Evolutionary conservation across 2,329 filamentous ascomycete species (phyloP).

Genomic region (Nigrospora osmanthi): DNA sequence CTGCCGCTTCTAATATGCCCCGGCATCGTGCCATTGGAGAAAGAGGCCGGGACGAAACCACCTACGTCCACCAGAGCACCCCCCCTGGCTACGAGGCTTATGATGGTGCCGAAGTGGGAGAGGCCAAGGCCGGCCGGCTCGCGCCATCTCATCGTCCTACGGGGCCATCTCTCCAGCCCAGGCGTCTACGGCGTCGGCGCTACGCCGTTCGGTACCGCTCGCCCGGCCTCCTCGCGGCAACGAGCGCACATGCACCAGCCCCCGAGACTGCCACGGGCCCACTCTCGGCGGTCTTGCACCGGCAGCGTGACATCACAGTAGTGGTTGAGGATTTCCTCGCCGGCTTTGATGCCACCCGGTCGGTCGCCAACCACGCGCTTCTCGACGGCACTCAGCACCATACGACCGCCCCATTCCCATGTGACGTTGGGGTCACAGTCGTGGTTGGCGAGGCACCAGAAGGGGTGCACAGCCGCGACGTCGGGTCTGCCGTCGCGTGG

Average conservation of each 20-base stretch:
- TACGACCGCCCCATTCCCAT: slow-evolving; percentile 85
- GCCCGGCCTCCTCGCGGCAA: slow-evolving; percentile 63
- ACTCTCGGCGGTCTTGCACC: slow-evolving; percentile 77
- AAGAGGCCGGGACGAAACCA: neutral
- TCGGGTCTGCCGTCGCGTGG: slow-evolving; percentile 75
- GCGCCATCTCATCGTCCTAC: no score
- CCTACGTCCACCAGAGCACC: neutral
- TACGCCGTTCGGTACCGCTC: neutral
- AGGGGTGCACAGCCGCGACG: slow-evolving; percentile 84
- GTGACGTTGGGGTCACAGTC: slow-evolving; percentile 90
- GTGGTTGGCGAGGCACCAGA: slow-evolving; percentile 96
- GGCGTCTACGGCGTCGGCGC: neutral
- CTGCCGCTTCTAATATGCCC: neutral
- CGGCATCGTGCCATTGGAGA: neutral
- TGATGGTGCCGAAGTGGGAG: no score
- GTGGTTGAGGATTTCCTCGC: slow-evolving; percentile 84
- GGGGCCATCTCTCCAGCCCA: no score
- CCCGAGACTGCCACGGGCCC: slow-evolving; percentile 80
- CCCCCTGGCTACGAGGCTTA: no score
- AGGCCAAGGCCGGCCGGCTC: no score
- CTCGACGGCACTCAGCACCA: slow-evolving; percentile 60
- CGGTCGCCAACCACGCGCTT: slow-evolving; percentile 43
- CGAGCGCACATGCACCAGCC: slow-evolving; percentile 82
- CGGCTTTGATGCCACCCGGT: slow-evolving; percentile 59
- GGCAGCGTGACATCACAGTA: slow-evolving; percentile 82